Base-by-base conservation (phyloP, 2,329 filamentous ascomycete species). In the Stagonosporopsis vannaccii region DNA sequence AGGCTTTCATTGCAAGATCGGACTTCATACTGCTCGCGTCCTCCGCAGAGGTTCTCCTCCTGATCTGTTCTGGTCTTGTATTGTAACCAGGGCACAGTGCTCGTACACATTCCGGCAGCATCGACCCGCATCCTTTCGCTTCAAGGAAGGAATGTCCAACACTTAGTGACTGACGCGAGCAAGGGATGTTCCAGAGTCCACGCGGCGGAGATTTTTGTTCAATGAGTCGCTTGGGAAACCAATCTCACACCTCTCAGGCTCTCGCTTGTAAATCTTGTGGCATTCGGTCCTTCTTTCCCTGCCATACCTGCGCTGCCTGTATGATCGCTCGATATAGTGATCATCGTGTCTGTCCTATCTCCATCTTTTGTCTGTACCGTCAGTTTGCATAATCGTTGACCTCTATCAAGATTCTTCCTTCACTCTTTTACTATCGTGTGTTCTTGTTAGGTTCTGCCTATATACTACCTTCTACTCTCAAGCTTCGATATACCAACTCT, bases 181-280 rank as follows among this genome's bases (percentile, higher is more conserved):
- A 75, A 74, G 72, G 72, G 74, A 70, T 72, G 60, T 53, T 37
- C 37, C 37, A 61, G 40, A 58, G 51, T n/a, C 61, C 61, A 63
- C 56, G 53, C 50, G 59, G 51, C 41, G 37, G 51, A 56, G 54
- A 56, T 40, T 51, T 51, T 37, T 61, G 56, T 62, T 45, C 58
- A 58, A 48, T 42, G 48, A 61, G 58, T 66, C 63, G 57, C 61
- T 67, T 62, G 56, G 62, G 59, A 63, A 63, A 64, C 56, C 45
- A 56, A 55, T 51, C 59, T 63, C 53, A 65, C 56, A 40, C 51
- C 51, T 45, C 50, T 58, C 30, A 46, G 39, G 49, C 51, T 45
- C 50, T 58, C 30, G 44, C 25, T 54, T 45, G 47, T 43, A 42
- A 41, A 13, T 45, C 22, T 43, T 51, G 40, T 37, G 41, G 32